Conservation (phyloP, 148 eudicot species). For the Amaranthus cruentus region DNA sequence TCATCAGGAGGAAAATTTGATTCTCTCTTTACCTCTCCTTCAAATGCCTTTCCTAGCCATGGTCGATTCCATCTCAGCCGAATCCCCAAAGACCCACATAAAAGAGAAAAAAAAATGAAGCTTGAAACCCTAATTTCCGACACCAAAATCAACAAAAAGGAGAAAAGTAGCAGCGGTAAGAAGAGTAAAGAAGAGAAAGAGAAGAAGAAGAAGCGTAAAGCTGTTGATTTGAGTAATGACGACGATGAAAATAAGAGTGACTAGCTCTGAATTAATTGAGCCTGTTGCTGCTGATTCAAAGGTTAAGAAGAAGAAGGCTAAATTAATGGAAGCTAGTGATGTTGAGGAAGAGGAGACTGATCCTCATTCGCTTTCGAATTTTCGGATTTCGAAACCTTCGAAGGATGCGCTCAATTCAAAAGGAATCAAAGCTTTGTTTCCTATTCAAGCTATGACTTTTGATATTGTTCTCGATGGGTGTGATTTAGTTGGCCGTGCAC, state of each 20-base stretch:
- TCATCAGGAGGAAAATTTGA: slow-evolving; percentile 20
- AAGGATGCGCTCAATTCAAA: slow-evolving; percentile 48
- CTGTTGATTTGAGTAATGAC: slow-evolving; percentile 23
- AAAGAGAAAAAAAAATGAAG: slow-evolving; percentile 31
- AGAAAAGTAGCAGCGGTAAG: slow-evolving; percentile 11
- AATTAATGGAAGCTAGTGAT: slow-evolving; percentile 20
- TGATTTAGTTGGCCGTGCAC: slow-evolving; percentile 87
- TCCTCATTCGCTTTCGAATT: slow-evolving; percentile 63
- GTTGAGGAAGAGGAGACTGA: slow-evolving; percentile 35
- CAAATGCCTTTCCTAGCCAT: slow-evolving; percentile 44
- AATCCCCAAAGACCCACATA: slow-evolving; percentile 18
- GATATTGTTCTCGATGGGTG: slow-evolving; percentile 52
- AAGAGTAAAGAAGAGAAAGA: slow-evolving; percentile 15
- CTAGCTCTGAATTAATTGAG: slow-evolving; percentile 40
- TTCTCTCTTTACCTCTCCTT: slow-evolving; percentile 3
- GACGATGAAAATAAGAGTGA: slow-evolving; percentile 35
- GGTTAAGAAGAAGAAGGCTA: slow-evolving; percentile 40
- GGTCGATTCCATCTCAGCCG: slow-evolving; percentile 27
- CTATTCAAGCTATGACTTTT: slow-evolving; percentile 91
- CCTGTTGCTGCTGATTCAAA: slow-evolving; percentile 33
- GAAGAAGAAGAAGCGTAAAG: slow-evolving; percentile 52
- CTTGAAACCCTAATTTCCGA: slow-evolving; percentile 19
- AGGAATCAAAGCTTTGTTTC: slow-evolving; percentile 78
- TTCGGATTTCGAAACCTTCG: slow-evolving; percentile 62
- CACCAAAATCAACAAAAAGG: slow-evolving; percentile 29